These are phyloP conservation scores for Discostella pseudostelligera DNA, from an alignment of 108 stramenopile genomes.

Conservation along the genomic window DNA sequence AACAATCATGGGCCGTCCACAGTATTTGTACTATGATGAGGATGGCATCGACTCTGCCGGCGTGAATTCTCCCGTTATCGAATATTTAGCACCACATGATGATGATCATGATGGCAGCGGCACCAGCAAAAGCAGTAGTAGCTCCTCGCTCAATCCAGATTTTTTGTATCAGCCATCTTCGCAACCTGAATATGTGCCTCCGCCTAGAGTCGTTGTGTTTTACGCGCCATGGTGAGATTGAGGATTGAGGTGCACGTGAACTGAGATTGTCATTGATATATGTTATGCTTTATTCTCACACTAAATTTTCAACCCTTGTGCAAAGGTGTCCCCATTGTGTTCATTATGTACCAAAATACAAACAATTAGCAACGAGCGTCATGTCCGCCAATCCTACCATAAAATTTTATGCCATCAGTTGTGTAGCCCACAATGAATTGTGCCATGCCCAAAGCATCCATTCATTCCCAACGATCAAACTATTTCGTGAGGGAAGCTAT, in stretches of 20 bases:
- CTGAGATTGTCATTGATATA: not conserved
- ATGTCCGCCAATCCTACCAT: slow-evolving; percentile 36
- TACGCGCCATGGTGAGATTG: slow-evolving; percentile 48
- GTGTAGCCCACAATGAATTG: slow-evolving; percentile 54
- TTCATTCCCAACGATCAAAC: slow-evolving; percentile 52
- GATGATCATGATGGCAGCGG: not conserved
- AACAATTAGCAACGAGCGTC: slow-evolving; percentile 52
- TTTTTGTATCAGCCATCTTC: slow-evolving; percentile 31
- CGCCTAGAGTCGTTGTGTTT: slow-evolving; percentile 44
- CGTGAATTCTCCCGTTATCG: slow-evolving; percentile 18
- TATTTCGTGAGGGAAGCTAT: slow-evolving; percentile 49
- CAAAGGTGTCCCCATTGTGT: slow-evolving; percentile 46
- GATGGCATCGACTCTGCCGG: not conserved
- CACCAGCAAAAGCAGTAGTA: not conserved
- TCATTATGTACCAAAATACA: slow-evolving; percentile 47
- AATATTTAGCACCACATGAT: slow-evolving; percentile 9
- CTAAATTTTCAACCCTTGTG: not conserved
- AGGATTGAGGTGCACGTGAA: not conserved
- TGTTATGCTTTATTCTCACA: not conserved
- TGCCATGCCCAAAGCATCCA: slow-evolving; percentile 57
- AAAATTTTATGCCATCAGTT: slow-evolving; percentile 73
- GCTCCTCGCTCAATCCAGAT: slow-evolving; percentile 10
- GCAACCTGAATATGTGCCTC: slow-evolving; percentile 11
- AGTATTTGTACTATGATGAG: slow-evolving; percentile 30
- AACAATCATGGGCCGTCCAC: not conserved